Evolutionary conservation across 2,329 filamentous ascomycete genomes (phyloP), one percentile per base, ranked within the genome.

Genomic region (Fusarium floridanum): DNA sequence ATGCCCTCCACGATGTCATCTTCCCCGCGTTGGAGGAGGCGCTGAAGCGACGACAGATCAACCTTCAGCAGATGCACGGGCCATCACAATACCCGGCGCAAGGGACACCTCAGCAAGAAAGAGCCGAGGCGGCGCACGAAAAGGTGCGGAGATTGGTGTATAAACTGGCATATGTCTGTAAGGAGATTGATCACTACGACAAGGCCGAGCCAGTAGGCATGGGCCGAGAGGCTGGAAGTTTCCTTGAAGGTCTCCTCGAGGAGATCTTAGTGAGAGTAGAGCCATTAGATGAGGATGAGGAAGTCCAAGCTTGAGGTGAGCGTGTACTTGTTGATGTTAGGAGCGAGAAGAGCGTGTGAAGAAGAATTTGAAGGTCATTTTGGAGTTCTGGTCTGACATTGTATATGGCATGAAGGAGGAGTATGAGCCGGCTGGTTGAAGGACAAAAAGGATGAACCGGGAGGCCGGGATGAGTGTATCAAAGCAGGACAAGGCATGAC

Each of bases 191-290:
- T 82, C 90, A 93, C 73, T 94, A 92, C 83, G 97, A 99, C 83
- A 93, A 93, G 81, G 90, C 92, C 50, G 93, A 95, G 76, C 94
- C 95, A 7, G 95, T 98, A 12, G 95, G 95, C 1, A 98, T 98
- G 96, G 96, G 95, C 0, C 92, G 94, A 53, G 95, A 96, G 29
- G 95, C 98, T 2, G 91, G 92, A 53, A 94, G 94, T 1, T 97
- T 98, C 77, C 84, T 98, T 9, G 97, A 99, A 82, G 96, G 95
- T 0, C 90, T 98, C 72, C 85, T 99, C 37, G 97, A 99, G 82
- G 97, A 99, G 86, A 93, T 99, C 27, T 85, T 99, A 24, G 95
- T 98, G 39, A 86, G 97, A 66, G 94, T 98, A 16, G 96, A 98
- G 85, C 94, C 95, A 5, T 87, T 95, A 71, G 94, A 97, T 78